Conservation (phyloP, 257 asterid species). For the Fraxinus pennsylvanica region DNA sequence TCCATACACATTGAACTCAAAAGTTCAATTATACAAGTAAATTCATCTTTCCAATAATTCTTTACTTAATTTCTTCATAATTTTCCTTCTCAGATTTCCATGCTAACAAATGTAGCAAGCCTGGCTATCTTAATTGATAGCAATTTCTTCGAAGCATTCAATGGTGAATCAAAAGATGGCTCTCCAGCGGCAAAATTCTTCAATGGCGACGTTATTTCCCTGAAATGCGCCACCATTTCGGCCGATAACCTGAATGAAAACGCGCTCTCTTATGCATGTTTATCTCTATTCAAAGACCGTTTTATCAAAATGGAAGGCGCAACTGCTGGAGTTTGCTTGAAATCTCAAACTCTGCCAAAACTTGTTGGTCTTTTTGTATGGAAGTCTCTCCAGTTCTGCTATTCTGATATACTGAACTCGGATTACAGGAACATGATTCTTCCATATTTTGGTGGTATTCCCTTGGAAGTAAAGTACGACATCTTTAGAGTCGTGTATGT, state of each 20-base stretch:
- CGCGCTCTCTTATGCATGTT: constrained; percentile 30
- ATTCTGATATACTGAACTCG: constrained; percentile 42
- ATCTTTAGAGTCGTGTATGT: constrained; percentile 55
- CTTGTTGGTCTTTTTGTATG: constrained; percentile 45
- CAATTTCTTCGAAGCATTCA: constrained; percentile 58
- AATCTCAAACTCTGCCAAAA: constrained; percentile 30
- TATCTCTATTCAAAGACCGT: constrained; percentile 52
- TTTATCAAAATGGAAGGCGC: constrained; percentile 58
- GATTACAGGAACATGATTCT: constrained; percentile 42
- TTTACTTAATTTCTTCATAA: neutral
- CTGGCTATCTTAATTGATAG: constrained; percentile 54
- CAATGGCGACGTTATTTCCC: constrained; percentile 52
- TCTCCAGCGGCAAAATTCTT: constrained; percentile 58
- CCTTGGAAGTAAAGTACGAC: constrained; percentile 57
- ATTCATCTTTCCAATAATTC: too few species aligned
- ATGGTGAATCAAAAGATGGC: constrained; percentile 60
- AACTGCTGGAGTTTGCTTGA: constrained; percentile 50
- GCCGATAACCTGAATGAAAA: neutral
- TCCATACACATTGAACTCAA: too few species aligned
- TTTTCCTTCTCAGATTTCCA: constrained; percentile 38
- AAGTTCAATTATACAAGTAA: too few species aligned
- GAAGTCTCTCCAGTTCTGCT: constrained; percentile 63
- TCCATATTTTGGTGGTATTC: constrained; percentile 47
- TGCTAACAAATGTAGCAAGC: constrained; percentile 41
- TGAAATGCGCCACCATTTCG: constrained; percentile 39